Conservation (phyloP, 1,284 basidiomycete species). For the Xerocomus amazonicus region DNA sequence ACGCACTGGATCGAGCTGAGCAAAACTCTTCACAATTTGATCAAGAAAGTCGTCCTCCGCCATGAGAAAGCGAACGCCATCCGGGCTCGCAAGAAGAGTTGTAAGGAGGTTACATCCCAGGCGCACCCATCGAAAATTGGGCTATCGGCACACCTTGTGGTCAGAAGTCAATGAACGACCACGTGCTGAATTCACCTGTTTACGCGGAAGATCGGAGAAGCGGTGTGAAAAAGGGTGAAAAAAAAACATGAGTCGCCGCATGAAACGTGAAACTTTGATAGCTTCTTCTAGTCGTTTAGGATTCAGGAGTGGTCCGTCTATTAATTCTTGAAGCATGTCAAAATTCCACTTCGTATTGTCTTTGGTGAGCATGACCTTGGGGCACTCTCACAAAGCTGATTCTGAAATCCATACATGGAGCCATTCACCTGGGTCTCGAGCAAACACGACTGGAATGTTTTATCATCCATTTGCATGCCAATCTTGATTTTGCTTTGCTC, state of each 20-base stretch:
- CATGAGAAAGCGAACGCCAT: slow-evolving; percentile 79
- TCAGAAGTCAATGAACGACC: not conserved
- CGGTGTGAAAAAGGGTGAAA: slow-evolving; percentile 85
- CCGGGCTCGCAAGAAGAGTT: slow-evolving; percentile 79
- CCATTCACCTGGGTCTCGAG: slow-evolving; percentile 75
- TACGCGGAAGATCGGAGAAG: slow-evolving; percentile 80
- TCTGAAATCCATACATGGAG: not conserved
- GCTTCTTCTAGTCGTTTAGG: slow-evolving; percentile 95
- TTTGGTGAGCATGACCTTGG: slow-evolving; percentile 79
- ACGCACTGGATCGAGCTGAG: slow-evolving; percentile 87
- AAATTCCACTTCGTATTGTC: slow-evolving; percentile 94
- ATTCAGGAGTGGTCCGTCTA: slow-evolving; percentile 91
- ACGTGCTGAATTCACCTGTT: slow-evolving; percentile 47
- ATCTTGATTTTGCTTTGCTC: slow-evolving; percentile 87
- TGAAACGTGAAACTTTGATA: slow-evolving; percentile 85
- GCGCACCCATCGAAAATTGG: slow-evolving; percentile 79
- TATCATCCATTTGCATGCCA: slow-evolving; percentile 92
- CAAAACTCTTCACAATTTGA: slow-evolving; percentile 86
- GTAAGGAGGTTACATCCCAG: slow-evolving; percentile 80
- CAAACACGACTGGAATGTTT: slow-evolving; percentile 77
- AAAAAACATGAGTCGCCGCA: slow-evolving; percentile 85
- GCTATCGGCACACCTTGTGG: slow-evolving; percentile 38
- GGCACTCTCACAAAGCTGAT: slow-evolving; percentile 11
- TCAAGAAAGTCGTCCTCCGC: slow-evolving; percentile 83
- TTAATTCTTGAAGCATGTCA: slow-evolving; percentile 82